These are phyloP conservation scores for Barnettozyma pratensis DNA, from an alignment of 805 yeast species.

Conservation along the genomic window DNA sequence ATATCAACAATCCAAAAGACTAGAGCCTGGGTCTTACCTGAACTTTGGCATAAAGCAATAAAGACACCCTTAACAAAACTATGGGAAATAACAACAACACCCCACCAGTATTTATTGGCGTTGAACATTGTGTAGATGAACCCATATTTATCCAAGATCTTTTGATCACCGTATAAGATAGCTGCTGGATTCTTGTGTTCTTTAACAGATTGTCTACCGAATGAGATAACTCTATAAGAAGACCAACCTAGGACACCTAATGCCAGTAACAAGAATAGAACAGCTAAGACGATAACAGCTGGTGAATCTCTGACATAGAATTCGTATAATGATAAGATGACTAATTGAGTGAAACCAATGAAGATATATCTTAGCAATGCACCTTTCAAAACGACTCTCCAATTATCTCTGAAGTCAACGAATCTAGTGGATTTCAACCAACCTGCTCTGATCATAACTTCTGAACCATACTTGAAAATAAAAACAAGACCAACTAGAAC, in stretches of 20 bases:
- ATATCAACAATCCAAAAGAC: slow-evolving; percentile 74
- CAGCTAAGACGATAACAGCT: slow-evolving; percentile 81
- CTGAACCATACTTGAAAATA: slow-evolving; percentile 44
- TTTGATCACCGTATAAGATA: slow-evolving; percentile 71
- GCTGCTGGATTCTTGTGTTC: slow-evolving; percentile 81
- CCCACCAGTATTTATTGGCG: slow-evolving; percentile 82
- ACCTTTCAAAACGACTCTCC: slow-evolving; percentile 67
- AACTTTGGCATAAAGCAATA: slow-evolving; percentile 71
- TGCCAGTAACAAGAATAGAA: slow-evolving; percentile 59
- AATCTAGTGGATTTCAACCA: slow-evolving; percentile 46
- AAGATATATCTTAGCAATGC: slow-evolving; percentile 70
- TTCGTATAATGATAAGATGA: slow-evolving; percentile 82
- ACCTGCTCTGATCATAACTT: slow-evolving; percentile 41
- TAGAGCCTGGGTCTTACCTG: slow-evolving; percentile 79
- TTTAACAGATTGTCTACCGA: slow-evolving; percentile 58
- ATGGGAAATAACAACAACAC: slow-evolving; percentile 56
- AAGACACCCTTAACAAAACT: slow-evolving; percentile 63
- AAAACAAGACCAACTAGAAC: slow-evolving; percentile 60
- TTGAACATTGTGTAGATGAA: slow-evolving; percentile 86
- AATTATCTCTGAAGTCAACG: slow-evolving; percentile 45
- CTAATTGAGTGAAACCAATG: slow-evolving; percentile 81
- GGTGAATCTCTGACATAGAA: slow-evolving; percentile 78
- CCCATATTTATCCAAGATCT: slow-evolving; percentile 73
- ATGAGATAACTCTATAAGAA: slow-evolving; percentile 53
- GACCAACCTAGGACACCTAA: slow-evolving; percentile 60